These are phyloP conservation scores for Chlamydomonas urium DNA, from an alignment of 139 green algal genomes.

Conservation along the genomic window DNA sequence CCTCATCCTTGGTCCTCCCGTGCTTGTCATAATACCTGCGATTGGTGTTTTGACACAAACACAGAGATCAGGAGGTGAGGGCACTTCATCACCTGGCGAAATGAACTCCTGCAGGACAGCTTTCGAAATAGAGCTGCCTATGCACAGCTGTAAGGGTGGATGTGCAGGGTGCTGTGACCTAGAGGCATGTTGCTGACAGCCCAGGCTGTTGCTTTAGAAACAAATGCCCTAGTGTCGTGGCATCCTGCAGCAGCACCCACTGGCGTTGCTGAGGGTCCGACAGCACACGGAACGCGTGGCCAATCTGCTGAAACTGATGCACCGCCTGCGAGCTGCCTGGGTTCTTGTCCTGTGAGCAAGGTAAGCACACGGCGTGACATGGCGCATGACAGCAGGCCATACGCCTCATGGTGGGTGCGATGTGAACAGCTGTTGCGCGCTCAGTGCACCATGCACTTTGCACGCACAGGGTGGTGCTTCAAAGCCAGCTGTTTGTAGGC, in stretches of 20 bases:
- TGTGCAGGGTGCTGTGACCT: background rate
- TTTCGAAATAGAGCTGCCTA: background rate
- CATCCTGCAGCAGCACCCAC: background rate
- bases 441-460: background rate
- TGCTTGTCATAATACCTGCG: conserved; percentile 20
- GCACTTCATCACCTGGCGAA: background rate
- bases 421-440: background rate
- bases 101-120: background rate
- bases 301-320: conserved; percentile 40
- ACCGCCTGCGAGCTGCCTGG: conserved; percentile 18
- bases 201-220: too few relatives aligned
- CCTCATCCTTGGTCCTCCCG: conserved; percentile 13
- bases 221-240: background rate
- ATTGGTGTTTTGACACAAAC: background rate
- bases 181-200: too few relatives aligned
- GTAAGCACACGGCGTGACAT: background rate
- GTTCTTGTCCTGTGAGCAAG: conserved; percentile 42
- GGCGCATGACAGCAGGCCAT: background rate
- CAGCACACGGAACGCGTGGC: conserved; percentile 38
- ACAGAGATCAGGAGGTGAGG: background rate
- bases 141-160: background rate
- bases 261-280: conserved; percentile 31
- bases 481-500: conserved; percentile 15
- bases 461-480: conserved; percentile 26
- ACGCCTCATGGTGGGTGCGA: background rate